Percentiles rank a stretch among this genome's conserved stretches.
Evolutionary conservation across 208 protist species (phyloP).

Genomic region (Trypanosoma mega): DNA sequence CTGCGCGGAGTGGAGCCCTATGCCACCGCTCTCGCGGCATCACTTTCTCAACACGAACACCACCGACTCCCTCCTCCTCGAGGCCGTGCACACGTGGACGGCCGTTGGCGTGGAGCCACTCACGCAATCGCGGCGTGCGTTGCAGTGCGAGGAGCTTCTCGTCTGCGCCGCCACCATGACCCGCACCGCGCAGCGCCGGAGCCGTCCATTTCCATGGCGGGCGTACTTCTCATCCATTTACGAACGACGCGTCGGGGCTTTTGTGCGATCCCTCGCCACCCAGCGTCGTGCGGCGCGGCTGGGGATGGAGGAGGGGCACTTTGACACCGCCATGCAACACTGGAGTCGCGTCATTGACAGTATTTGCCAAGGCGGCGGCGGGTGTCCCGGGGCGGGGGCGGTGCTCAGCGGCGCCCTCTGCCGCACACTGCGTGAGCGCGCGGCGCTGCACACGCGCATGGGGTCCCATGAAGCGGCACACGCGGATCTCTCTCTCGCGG

Average conservation of each 20-base stretch:
- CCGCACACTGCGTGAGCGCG: background rate
- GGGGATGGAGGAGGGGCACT: background rate
- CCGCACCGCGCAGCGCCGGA: background rate
- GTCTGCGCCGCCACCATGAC: background rate
- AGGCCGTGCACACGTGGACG: background rate
- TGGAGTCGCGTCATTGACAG: background rate
- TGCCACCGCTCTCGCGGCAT: background rate
- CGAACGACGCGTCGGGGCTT: background rate
- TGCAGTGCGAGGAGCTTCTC: background rate
- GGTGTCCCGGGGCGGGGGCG: background rate
- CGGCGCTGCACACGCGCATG: background rate
- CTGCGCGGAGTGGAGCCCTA: background rate
- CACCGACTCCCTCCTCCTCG: background rate
- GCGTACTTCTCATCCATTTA: background rate
- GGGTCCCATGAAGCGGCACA: background rate
- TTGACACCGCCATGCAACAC: background rate
- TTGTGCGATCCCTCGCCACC: background rate
- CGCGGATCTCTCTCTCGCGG: background rate
- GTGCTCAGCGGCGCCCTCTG: background rate
- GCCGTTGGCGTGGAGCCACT: background rate
- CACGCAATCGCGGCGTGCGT: background rate
- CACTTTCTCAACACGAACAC: background rate
- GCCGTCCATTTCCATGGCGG: background rate
- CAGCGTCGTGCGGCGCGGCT: background rate
- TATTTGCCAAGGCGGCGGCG: slow-evolving; percentile 4